Percentiles rank a stretch among this genome's conserved stretches.
These are phyloP conservation scores for Camillea tinctor DNA, from an alignment of 2,329 filamentous ascomycete species.

Conservation along the genomic window DNA sequence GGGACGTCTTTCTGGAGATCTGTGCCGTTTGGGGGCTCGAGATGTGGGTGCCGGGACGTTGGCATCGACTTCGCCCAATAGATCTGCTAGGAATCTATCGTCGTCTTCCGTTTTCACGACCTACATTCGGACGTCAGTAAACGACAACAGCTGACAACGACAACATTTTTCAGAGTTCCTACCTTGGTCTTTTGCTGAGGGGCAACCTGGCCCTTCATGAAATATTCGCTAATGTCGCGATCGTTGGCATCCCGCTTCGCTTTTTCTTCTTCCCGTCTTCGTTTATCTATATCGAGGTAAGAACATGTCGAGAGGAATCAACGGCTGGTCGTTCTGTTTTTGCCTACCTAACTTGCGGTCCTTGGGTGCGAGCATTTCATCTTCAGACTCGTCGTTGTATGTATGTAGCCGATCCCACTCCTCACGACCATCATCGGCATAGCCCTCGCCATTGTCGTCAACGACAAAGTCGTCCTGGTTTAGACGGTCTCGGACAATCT, in stretches of 20 bases:
- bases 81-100: slow-evolving; percentile 78
- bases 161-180: background rate
- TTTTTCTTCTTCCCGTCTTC: slow-evolving; percentile 83
- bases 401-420: slow-evolving; percentile 78
- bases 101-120: slow-evolving; percentile 80
- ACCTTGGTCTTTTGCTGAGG: slow-evolving; percentile 80
- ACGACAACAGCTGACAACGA: background rate
- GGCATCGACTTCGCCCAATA: slow-evolving; percentile 84
- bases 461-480: slow-evolving; percentile 98
- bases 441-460: slow-evolving; percentile 95
- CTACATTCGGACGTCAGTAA: slow-evolving; percentile 40
- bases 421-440: slow-evolving; percentile 93
- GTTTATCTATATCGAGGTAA: slow-evolving; percentile 60
- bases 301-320: slow-evolving; percentile 18
- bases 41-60: slow-evolving; percentile 60
- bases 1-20: slow-evolving; percentile 75
- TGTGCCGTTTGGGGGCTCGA: slow-evolving; percentile 60
- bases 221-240: slow-evolving; percentile 91
- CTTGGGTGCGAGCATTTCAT: slow-evolving; percentile 52
- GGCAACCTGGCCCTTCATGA: slow-evolving; percentile 70
- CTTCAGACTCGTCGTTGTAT: slow-evolving; percentile 73
- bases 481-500: slow-evolving; percentile 82
- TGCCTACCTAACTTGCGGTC: slow-evolving; percentile 49
- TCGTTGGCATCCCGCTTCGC: slow-evolving; percentile 84
- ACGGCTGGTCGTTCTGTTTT: background rate